Percentiles rank a stretch among this genome's conserved stretches.
Evolutionary conservation across 441 rosid genomes (phyloP).

Genomic region (Manihot esculenta): DNA sequence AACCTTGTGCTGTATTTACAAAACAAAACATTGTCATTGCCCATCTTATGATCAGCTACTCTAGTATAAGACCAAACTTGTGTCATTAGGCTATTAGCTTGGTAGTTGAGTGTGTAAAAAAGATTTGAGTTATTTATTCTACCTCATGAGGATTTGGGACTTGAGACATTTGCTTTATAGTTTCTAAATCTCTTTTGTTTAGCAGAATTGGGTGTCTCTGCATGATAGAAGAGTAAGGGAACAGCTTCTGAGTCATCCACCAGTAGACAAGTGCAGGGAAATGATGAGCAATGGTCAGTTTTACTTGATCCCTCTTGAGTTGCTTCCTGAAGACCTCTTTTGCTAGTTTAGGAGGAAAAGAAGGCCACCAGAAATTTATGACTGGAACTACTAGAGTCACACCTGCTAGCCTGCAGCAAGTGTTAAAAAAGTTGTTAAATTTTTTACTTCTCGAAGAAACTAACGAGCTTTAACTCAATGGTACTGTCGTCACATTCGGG

Average conservation of each 20-base stretch:
- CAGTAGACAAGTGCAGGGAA: slow-evolving; percentile 63
- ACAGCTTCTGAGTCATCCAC: slow-evolving; percentile 74
- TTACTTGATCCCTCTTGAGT: slow-evolving; percentile 13
- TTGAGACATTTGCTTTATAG: slow-evolving; percentile 22
- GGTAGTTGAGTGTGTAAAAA: too few species aligned
- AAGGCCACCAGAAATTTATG: slow-evolving; percentile 65
- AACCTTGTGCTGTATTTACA: slow-evolving; percentile 27
- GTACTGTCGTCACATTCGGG: too few species aligned
- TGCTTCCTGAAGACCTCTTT: slow-evolving; percentile 33
- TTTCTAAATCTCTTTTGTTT: slow-evolving; percentile 30
- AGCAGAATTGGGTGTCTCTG: slow-evolving; percentile 31
- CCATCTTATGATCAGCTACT: too few species aligned
- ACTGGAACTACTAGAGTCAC: slow-evolving; percentile 65
- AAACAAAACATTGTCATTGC: background rate
- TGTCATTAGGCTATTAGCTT: too few species aligned
- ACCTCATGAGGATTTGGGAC: slow-evolving; percentile 28
- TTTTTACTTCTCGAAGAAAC: too few species aligned
- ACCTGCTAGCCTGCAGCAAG: slow-evolving; percentile 56
- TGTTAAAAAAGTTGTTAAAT: background rate
- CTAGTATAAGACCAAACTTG: too few species aligned
- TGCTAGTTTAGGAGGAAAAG: slow-evolving; percentile 46
- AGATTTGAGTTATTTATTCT: background rate
- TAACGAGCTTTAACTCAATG: too few species aligned
- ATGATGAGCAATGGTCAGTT: slow-evolving; percentile 50
- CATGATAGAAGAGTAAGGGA: slow-evolving; percentile 33